A percentile compares a stretch with the other conserved stretches of the same genome.
phyloP scores from a whole-genome alignment of 1,284 basidiomycete genomes.

The Irpex lacteus region DNA sequence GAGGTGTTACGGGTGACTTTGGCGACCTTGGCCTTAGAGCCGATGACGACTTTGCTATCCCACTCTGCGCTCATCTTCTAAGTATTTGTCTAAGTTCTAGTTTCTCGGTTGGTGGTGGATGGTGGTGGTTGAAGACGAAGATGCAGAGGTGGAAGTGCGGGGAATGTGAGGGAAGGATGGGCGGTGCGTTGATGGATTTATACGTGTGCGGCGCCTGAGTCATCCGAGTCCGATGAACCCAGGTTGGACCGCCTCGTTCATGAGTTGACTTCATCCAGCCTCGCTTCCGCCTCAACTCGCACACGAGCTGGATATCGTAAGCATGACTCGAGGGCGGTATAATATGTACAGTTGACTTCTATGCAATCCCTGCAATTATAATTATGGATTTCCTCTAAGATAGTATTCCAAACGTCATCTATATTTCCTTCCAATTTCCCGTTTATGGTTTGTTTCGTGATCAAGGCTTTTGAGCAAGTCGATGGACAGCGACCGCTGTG shows the following conservation, averaged over 20 bases:
- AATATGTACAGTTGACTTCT: background rate
- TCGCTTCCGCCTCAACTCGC: background rate
- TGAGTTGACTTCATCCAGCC: background rate
- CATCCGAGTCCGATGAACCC: slow-evolving; percentile 3
- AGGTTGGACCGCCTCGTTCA: slow-evolving; percentile 13
- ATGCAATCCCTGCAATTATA: too few species aligned
- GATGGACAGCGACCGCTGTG: slow-evolving; percentile 21
- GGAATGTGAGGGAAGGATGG: slow-evolving; percentile 3
- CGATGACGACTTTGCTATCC: slow-evolving; percentile 78
- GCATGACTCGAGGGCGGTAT: background rate
- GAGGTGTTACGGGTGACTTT: slow-evolving; percentile 69
- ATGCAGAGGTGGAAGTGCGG: slow-evolving; percentile 13
- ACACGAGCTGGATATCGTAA: background rate
- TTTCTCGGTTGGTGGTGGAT: slow-evolving; percentile 3
- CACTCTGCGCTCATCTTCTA: slow-evolving; percentile 48
- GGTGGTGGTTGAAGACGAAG: slow-evolving; percentile 1
- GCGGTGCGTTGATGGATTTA: slow-evolving; percentile 11
- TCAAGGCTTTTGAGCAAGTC: slow-evolving; percentile 13
- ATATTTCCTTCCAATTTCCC: background rate
- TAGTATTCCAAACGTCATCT: too few species aligned
- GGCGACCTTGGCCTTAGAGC: slow-evolving; percentile 64
- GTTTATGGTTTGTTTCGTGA: background rate
- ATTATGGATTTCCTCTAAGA: too few species aligned
- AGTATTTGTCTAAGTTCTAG: background rate
- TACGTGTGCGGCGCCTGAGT: slow-evolving; percentile 16